A percentile compares a stretch with the other conserved stretches of the same genome.
Conservation (phyloP, 2,329 filamentous ascomycete genomes). For the Emmonsia crescens region DNA sequence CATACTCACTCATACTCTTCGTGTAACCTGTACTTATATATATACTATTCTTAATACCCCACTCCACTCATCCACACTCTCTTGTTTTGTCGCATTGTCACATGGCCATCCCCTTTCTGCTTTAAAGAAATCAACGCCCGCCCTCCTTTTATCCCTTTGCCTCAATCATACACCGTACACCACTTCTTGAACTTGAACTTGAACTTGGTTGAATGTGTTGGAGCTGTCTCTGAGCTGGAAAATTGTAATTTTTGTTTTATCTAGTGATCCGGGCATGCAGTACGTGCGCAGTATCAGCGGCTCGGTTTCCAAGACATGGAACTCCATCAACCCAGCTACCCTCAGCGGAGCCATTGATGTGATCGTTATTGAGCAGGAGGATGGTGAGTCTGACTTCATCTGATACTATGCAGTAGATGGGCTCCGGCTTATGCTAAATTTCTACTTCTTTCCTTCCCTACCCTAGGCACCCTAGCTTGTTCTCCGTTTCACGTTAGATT, state of each 20-base stretch:
- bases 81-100: not conserved
- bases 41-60: not conserved
- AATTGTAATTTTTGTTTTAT: not conserved
- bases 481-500: slow-evolving; percentile 98
- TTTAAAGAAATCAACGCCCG: not conserved
- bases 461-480: slow-evolving; percentile 60
- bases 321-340: slow-evolving; percentile 96
- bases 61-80: not conserved
- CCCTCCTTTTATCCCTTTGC: not conserved
- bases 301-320: slow-evolving; percentile 97
- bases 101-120: not conserved
- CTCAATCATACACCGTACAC: not conserved
- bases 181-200: not conserved
- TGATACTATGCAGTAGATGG: too few species aligned
- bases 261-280: slow-evolving; percentile 55
- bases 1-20: not conserved
- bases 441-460: slow-evolving; percentile 18
- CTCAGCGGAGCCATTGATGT: slow-evolving; percentile 97
- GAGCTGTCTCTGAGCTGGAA: not conserved
- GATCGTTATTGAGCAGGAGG: slow-evolving; percentile 92
- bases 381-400: slow-evolving; percentile 50
- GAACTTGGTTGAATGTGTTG: not conserved
- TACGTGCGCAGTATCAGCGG: slow-evolving; percentile 94
- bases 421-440: not conserved
- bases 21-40: not conserved